Base-by-base conservation (phyloP, 2,329 filamentous ascomycete genomes). In the Chalaropsis ovoidea region DNA sequence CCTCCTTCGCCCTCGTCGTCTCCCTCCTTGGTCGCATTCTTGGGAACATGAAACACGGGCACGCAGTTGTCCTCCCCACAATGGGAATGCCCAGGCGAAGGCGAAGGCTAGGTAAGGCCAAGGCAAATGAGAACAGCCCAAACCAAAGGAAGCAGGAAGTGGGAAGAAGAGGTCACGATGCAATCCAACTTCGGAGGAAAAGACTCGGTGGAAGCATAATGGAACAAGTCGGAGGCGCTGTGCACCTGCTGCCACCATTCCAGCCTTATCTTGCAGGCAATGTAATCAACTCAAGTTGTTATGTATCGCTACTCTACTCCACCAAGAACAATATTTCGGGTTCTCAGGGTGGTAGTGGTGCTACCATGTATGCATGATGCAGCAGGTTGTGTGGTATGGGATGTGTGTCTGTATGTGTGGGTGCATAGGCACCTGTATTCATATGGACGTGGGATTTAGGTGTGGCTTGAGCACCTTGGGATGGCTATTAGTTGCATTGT, bases 391-490 rank as follows among this genome's bases (percentile, higher is more conserved):
- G 17, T 24, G 10, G 47, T 19, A 24, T 13, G 19, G 19, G 3
- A 24, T 3, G n/a, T 31, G 45, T 0, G 10, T 49, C 17, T 45
- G 43, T 0, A 1, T 45, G 13, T n/a, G 6, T n/a, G 6, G 6
- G 6, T 49, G n/a, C 22, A 19, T 24, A 31, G 2, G 31, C 6
- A 6, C 31, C 3, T 49, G 47, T 49, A 49, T 49, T 19, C n/a
- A 22, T 49, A n/a, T 24, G 22, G 47, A 11, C 54, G 54, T 58
- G 31, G 27, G 17, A 35, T 58, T 58, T 58, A 58, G 24, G 27
- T 58, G 54, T 58, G 54, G 54, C n/a, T 58, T 58, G 54, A 58
- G 54, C 54, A 10, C 35, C 35, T 39, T 39, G 4, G 5, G 35
- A 39, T 6, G 8, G 7, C 31, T 35, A 35, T 31, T 7, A 35